Conservation (phyloP, 148 eudicot genomes). For the Vaccinium vitisidaea region DNA sequence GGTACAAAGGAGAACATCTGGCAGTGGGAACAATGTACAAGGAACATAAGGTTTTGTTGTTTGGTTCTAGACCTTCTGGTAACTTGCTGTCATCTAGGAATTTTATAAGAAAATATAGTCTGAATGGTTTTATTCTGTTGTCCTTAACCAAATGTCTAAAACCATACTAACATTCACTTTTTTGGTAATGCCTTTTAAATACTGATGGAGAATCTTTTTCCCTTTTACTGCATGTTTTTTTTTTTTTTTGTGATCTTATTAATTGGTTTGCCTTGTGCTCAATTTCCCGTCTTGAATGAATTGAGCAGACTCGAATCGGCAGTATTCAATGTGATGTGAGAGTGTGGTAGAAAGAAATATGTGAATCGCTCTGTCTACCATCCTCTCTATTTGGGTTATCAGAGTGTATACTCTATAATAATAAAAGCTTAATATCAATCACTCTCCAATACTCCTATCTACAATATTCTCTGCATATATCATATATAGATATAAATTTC, state of each 20-base stretch:
- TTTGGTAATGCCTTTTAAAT: neutral
- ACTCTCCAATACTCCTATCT: too few relatives aligned
- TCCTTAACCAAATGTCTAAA: neutral
- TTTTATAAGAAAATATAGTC: neutral
- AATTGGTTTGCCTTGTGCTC: constrained; percentile 14
- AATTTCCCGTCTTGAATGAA: neutral
- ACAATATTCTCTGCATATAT: too few relatives aligned
- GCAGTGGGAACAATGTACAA: neutral
- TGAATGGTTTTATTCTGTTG: neutral
- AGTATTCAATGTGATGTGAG: too few relatives aligned
- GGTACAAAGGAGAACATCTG: neutral
- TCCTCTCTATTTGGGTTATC: too few relatives aligned
- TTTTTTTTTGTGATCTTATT: constrained; percentile 11
- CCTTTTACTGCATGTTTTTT: neutral
- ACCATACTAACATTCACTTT: neutral
- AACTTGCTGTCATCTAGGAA: neutral
- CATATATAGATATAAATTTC: too few relatives aligned
- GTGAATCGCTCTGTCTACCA: too few relatives aligned
- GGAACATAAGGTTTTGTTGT: neutral
- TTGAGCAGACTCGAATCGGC: too few relatives aligned
- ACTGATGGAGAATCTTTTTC: neutral
- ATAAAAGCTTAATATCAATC: too few relatives aligned
- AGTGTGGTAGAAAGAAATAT: too few relatives aligned
- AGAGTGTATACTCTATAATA: too few relatives aligned
- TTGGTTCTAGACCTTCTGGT: constrained; percentile 1